These are phyloP conservation scores for Podosphaera xanthii DNA, from an alignment of 2,329 filamentous ascomycete genomes.

Conservation along the genomic window DNA sequence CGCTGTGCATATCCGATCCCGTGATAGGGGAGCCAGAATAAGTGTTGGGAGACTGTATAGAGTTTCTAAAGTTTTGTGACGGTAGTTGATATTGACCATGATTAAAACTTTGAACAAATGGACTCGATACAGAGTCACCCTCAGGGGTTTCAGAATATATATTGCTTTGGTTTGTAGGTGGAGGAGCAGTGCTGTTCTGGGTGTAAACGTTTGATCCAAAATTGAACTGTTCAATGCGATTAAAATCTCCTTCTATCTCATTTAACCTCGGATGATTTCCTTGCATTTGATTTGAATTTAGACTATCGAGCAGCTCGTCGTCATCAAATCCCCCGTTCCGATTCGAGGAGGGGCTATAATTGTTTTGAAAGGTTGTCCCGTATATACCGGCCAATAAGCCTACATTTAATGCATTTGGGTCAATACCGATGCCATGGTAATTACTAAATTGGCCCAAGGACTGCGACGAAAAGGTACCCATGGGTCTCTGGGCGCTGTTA, in stretches of 20 bases:
- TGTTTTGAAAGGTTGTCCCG: constrained; percentile 38
- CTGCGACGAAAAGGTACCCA: constrained; percentile 23
- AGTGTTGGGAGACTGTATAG: constrained; percentile 28
- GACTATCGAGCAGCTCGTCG: constrained; percentile 64
- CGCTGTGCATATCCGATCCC: constrained; percentile 24
- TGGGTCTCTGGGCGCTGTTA: constrained; percentile 14
- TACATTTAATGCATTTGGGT: constrained; percentile 71
- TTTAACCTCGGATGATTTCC: constrained; percentile 25
- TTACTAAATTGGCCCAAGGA: constrained; percentile 17
- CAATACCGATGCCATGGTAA: constrained; percentile 34
- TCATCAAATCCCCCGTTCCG: constrained; percentile 56
- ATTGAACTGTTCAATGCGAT: constrained; percentile 26
- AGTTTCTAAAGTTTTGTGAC: constrained; percentile 28
- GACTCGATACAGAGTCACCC: constrained; percentile 75
- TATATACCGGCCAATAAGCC: constrained; percentile 27
- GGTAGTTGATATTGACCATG: constrained; percentile 51
- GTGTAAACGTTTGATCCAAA: constrained; percentile 31
- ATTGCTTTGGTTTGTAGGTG: constrained; percentile 42
- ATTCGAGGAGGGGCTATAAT: constrained; percentile 29
- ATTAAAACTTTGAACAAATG: constrained; percentile 60
- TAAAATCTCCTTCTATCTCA: constrained; percentile 32
- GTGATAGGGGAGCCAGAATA: constrained; percentile 28
- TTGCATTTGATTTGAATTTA: constrained; percentile 23
- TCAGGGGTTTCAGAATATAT: constrained; percentile 84
- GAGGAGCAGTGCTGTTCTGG: constrained; percentile 29